phyloP scores from a whole-genome alignment of 305 asterid genomes.

The Solanum chacoense region DNA sequence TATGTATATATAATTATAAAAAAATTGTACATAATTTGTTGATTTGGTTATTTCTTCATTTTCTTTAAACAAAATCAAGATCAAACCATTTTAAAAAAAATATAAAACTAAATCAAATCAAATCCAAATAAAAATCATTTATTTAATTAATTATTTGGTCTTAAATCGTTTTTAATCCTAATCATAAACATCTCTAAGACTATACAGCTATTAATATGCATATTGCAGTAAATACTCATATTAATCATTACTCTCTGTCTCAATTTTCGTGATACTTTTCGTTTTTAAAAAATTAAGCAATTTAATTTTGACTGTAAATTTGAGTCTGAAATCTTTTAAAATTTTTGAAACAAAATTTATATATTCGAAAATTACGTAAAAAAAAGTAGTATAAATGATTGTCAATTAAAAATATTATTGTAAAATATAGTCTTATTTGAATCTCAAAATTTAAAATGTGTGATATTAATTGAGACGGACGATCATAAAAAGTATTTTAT shows the following conservation, averaged over 20 bases:
- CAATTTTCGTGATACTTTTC: fast-evolving
- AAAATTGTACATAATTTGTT: background rate
- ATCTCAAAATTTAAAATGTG: fast-evolving
- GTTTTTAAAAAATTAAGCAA: background rate
- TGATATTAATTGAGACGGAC: fast-evolving
- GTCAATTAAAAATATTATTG: no score
- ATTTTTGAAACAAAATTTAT: no score
- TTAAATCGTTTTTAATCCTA: background rate
- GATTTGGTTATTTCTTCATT: background rate
- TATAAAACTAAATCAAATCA: no score
- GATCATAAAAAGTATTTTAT: fast-evolving
- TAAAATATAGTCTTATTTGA: no score
- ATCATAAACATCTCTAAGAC: background rate
- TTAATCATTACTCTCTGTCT: background rate
- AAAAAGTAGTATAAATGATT: no score
- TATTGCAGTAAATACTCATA: background rate
- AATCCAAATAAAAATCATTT: no score
- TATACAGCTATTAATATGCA: background rate
- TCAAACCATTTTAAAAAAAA: background rate
- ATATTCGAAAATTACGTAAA: no score
- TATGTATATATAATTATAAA: background rate
- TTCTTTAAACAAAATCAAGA: background rate
- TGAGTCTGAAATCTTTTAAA: fast-evolving
- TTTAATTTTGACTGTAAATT: no score
- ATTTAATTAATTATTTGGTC: background rate